Evolutionary conservation across 257 asterid genomes (phyloP), one percentile per base, ranked within the genome.

Genomic region (Ligustrum vulgare): DNA sequence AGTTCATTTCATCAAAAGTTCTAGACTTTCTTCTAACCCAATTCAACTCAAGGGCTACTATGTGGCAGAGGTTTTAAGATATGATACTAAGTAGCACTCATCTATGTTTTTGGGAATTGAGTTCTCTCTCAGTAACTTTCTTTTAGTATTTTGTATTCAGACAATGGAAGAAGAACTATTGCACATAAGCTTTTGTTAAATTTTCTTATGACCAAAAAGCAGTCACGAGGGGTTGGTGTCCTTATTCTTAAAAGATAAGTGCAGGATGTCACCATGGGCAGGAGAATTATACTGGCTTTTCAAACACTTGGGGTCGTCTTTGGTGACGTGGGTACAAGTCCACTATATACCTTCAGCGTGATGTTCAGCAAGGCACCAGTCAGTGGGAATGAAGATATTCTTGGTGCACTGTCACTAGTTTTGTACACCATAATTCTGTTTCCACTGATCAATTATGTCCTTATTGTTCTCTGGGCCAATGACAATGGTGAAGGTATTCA

Each of bases 291-390:
- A 71, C 84, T 95, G 84, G 90, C 82, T 65, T 92, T 88, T 86
- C 98, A 94, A 89, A 93, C 99, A 66, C 91, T 94, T 73, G 98
- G 98, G 22, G 89, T 94, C 60, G 96, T 94, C 39, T 94, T 94
- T 82, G 99, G 99, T 64, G 98, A 91, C 78, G 98, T 92, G 87
- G 99, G 99, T 60, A 95, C 98, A 34, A 95, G 99, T 80, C 99
- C 99, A 65, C 81, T 95, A 72, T 95, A 95, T 80, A 93, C 98
- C 75, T 95, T 95, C 79, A 95, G 98, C 49, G 99, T 95, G 80
- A 95, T 93, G 99, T 95, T 95, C 90, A 95, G 98, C 90, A 95
- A 93, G 82, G 99, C 99, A 66, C 99, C 99, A 39, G 94, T 83
- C 49, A 82, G 85, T 1, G 91, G 93, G 82, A 82, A 88, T 83